Evolutionary conservation across 2,329 filamentous ascomycete species (phyloP), one percentile per base, ranked within the genome.

Genomic region (Botrytis hyacinthi): DNA sequence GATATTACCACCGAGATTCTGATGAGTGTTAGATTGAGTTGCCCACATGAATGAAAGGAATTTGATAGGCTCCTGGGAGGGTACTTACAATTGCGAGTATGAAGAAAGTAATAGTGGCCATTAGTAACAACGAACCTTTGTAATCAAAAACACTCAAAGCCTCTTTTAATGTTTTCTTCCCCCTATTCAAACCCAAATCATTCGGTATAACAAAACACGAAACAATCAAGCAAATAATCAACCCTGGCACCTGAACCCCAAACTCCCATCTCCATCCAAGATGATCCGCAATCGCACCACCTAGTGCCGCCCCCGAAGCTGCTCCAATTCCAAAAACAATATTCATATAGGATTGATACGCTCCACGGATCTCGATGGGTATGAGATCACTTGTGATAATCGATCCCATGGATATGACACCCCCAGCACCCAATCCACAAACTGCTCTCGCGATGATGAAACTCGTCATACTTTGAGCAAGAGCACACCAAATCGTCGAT

Each of bases 201-300:
- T 78, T 77, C 0, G 89, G 89, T 35, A 90, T 84, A 10, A 84
- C 84, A 12, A 86, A 72, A 66, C 79, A 79, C 2, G 86, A 83
- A n/a, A 88, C 79, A 14, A 80, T 76, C 62, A 88, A 81, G 74
- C 84, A 86, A 2, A 87, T 66, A 0, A 86, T 40, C 44, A 90
- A 78, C 0, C 84, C 82, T 4, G 87, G 85, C 5, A 91, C 83
- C 80, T 91, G 89, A 12, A 91, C 81, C 71, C 88, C 88, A 79
- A 91, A 93, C 73, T 91, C 90, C 89, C 90, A 92, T 60, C 92
- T 84, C 92, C 92, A 94, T 44, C 92, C 92, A 2, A 94, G 81
- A 48, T 84, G 85, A 78, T 94, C 91, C 37, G 90, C 91, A 79
- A 94, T 88, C 70, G 89, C 85, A 1, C 92, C 92, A 22, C 92